phyloP scores from a whole-genome alignment of 371 early-diverging fungal species.

The Rhizopus sp. region DNA sequence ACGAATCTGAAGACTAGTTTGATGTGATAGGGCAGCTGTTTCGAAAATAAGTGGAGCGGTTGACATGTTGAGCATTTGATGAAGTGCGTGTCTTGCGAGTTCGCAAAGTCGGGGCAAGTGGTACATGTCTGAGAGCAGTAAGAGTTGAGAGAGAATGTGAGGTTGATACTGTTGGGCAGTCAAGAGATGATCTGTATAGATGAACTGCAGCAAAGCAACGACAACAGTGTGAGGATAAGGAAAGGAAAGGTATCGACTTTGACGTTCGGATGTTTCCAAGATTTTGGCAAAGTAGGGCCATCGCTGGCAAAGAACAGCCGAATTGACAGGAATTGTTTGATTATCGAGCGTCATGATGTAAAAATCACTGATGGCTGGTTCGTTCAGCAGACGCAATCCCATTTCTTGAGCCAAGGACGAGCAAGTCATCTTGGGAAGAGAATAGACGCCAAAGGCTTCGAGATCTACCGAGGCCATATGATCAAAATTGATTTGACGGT shows the following conservation, averaged over 20 bases:
- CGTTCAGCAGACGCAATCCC: constrained; percentile 62
- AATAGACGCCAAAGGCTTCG: constrained; percentile 67
- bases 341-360: constrained; percentile 62
- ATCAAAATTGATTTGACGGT: constrained; percentile 70
- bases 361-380: constrained; percentile 63
- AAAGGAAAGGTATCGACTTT: constrained; percentile 32
- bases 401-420: constrained; percentile 55
- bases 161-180: constrained; percentile 53
- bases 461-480: constrained; percentile 68
- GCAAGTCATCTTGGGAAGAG: constrained; percentile 46
- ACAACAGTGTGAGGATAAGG: constrained; percentile 59
- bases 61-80: constrained; percentile 54
- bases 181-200: constrained; percentile 64
- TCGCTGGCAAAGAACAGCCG: constrained; percentile 64
- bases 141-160: constrained; percentile 56
- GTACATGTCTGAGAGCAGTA: constrained; percentile 57
- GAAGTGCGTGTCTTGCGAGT: constrained; percentile 51
- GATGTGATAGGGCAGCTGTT: constrained; percentile 50
- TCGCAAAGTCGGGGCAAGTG: constrained; percentile 52
- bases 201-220: constrained; percentile 57
- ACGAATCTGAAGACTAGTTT: constrained; percentile 54
- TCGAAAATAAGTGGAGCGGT: constrained; percentile 62
- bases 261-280: constrained; percentile 32
- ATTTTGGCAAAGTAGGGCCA: constrained; percentile 66
- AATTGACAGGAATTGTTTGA: constrained; percentile 60